Base-by-base conservation (phyloP, 2,329 filamentous ascomycete species). In the Paracoccidioides brasiliensis region DNA sequence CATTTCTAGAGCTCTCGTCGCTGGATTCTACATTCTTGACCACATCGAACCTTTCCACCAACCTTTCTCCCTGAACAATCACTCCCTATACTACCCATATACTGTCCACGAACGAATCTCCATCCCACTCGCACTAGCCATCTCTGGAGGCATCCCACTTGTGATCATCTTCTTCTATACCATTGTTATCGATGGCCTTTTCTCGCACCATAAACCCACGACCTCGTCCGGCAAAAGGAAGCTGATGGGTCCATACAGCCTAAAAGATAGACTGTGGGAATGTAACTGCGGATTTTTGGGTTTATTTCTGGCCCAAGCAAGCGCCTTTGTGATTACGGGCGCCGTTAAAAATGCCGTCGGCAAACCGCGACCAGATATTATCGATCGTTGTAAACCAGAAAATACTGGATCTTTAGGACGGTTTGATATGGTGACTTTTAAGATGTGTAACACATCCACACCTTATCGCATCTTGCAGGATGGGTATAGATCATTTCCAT, bases 231-330 rank as follows among this genome's bases (percentile, higher is more conserved):
- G 66, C 8, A 67, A 70, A 52, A 68, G 68, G 50, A 71, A 67
- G 52, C 52, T 73, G 41, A 70, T 69, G 53, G 70, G 74, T 0
- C 76, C 71, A 53, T 80, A 80, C 62, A 70, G 74, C 42, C 73
- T 78, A 61, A 77, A 78, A 62, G 78, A 81, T 60, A 71, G 79
- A 22, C 63, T 82, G n/a, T 82, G 80, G 80, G 79, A 82, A 65
- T 68, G 82, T 62, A 82, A 82, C 62, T 81, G 79, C 61, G 80
- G 80, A 2, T 73, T 81, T 9, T 64, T 82, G 32, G 80, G 80
- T n/a, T 66, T 82, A 56, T 63, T 78, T 14, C 65, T 82, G 43
- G 74, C 77, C 37, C 76, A 80, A 55, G 76, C 72, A 12, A 67
- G 76, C n/a, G 75, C 78, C 0, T 82, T 81, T 63, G 74, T 79